These are phyloP conservation scores for Thalassiosira mediterranea DNA, from an alignment of 352 stramenopile species.

Conservation along the genomic window DNA sequence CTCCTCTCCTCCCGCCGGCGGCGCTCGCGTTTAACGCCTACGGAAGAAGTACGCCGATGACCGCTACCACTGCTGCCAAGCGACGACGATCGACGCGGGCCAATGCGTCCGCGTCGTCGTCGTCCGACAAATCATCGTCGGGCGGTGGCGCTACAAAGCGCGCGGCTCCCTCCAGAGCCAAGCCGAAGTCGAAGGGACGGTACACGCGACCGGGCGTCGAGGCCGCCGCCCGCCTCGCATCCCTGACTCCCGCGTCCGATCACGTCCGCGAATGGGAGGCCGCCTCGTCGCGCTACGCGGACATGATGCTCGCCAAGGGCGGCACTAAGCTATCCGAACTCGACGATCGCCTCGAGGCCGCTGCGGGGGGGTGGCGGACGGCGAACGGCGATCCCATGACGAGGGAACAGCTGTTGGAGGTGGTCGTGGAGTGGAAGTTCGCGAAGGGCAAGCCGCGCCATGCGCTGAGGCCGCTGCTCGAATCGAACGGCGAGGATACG, in stretches of 20 bases:
- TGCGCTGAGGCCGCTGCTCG: constrained; percentile 56
- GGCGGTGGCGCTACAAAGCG: background rate
- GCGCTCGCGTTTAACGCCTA: too few species aligned
- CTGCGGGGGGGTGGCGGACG: constrained; percentile 8
- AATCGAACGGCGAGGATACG: constrained; percentile 55
- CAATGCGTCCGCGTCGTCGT: background rate
- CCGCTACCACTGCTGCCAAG: constrained; percentile 2
- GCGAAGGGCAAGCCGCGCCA: constrained; percentile 68
- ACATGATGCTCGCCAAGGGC: constrained; percentile 51
- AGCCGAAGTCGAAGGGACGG: constrained; percentile 8
- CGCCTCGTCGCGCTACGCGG: constrained; percentile 22
- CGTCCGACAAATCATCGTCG: background rate
- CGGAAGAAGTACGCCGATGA: too few species aligned
- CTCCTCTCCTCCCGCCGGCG: too few species aligned
- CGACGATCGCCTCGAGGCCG: constrained; percentile 21
- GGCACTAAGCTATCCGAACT: constrained; percentile 41
- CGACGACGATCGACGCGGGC: constrained; percentile 11
- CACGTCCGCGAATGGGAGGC: constrained; percentile 26
- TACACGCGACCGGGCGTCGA: constrained; percentile 61
- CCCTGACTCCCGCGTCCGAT: constrained; percentile 11
- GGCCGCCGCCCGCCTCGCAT: constrained; percentile 50
- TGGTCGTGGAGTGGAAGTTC: constrained; percentile 80
- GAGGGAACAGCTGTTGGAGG: constrained; percentile 62
- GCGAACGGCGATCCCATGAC: constrained; percentile 29
- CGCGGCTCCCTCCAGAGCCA: background rate